Evolutionary conservation across 805 yeast genomes (phyloP).

Genomic region (Brettanomyces bruxellensis): DNA sequence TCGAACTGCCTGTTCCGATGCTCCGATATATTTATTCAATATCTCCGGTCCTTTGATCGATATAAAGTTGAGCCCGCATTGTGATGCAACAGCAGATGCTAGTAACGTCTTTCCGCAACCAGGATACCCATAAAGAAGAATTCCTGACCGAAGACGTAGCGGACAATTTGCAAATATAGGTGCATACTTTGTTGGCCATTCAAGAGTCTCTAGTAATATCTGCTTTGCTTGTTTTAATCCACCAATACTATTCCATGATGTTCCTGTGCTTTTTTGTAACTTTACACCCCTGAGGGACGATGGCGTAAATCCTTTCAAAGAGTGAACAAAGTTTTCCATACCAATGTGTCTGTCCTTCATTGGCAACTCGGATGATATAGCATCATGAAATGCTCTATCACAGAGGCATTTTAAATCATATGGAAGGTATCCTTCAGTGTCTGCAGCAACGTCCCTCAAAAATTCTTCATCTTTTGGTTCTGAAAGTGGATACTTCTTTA

Average conservation of each 20-base stretch:
- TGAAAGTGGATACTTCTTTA: slow-evolving; percentile 14
- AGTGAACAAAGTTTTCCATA: slow-evolving; percentile 38
- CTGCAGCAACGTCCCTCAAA: slow-evolving; percentile 46
- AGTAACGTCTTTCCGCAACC: slow-evolving; percentile 95
- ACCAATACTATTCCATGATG: slow-evolving; percentile 84
- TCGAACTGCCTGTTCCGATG: slow-evolving; percentile 90
- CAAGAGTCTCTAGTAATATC: slow-evolving; percentile 75
- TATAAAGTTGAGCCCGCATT: slow-evolving; percentile 88
- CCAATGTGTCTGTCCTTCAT: slow-evolving; percentile 2
- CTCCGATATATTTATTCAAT: slow-evolving; percentile 91
- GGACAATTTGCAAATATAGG: slow-evolving; percentile 92
- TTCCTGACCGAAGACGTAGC: slow-evolving; percentile 79
- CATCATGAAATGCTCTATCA: slow-evolving; percentile 59
- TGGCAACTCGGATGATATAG: slow-evolving; percentile 10
- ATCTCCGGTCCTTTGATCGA: slow-evolving; percentile 95
- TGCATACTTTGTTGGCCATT: slow-evolving; percentile 96
- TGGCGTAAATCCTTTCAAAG: slow-evolving; percentile 66
- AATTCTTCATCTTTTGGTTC: slow-evolving; percentile 32
- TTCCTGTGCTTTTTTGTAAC: slow-evolving; percentile 57
- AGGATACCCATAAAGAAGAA: slow-evolving; percentile 87
- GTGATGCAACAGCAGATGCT: slow-evolving; percentile 89
- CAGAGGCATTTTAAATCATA: slow-evolving; percentile 64
- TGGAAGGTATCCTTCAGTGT: slow-evolving; percentile 87
- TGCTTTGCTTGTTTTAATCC: slow-evolving; percentile 73
- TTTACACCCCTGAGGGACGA: slow-evolving; percentile 81